Evolutionary conservation across 2,329 filamentous ascomycete genomes (phyloP).

Genomic region (Hypoxylon sp.): DNA sequence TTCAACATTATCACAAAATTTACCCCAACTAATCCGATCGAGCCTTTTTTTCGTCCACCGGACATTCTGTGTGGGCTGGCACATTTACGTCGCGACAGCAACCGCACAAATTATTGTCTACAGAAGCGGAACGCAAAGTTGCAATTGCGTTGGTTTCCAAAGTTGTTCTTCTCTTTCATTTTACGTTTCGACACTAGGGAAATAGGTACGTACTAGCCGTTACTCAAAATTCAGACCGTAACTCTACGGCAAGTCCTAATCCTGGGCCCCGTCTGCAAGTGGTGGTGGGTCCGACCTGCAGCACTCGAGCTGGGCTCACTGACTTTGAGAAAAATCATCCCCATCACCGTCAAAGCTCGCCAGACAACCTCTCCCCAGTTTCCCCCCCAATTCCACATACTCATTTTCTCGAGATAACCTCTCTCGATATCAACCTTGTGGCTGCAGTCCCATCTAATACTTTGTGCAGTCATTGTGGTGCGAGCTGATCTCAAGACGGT

Average conservation of each 20-base stretch:
- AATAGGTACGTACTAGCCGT: conserved; percentile 22
- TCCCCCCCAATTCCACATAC: conserved; percentile 17
- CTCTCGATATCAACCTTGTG: conserved; percentile 20
- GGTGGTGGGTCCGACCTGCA: conserved; percentile 24
- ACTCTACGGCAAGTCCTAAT: conserved; percentile 19
- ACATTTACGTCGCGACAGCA: conserved; percentile 36
- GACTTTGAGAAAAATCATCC: conserved; percentile 40
- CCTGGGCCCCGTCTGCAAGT: conserved; percentile 27
- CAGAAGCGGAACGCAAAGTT: conserved; percentile 19
- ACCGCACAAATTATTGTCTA: conserved; percentile 22
- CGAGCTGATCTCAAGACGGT: conserved; percentile 24
- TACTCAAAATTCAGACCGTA: conserved; percentile 8
- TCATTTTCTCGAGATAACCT: conserved; percentile 21
- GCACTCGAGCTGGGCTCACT: conserved; percentile 23
- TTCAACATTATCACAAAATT: conserved; percentile 49
- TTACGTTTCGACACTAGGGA: conserved; percentile 13
- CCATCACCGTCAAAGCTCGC: conserved; percentile 34
- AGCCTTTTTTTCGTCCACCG: conserved; percentile 33
- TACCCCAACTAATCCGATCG: conserved; percentile 53
- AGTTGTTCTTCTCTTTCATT: conserved; percentile 4
- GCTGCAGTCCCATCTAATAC: conserved; percentile 32
- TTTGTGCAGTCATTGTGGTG: conserved; percentile 26
- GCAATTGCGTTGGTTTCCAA: conserved; percentile 1
- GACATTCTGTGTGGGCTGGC: conserved; percentile 38
- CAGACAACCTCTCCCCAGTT: conserved; percentile 16